Evolutionary conservation across 257 asterid genomes (phyloP), one percentile per base, ranked within the genome.

Genomic region (Nicotiana attenuata): DNA sequence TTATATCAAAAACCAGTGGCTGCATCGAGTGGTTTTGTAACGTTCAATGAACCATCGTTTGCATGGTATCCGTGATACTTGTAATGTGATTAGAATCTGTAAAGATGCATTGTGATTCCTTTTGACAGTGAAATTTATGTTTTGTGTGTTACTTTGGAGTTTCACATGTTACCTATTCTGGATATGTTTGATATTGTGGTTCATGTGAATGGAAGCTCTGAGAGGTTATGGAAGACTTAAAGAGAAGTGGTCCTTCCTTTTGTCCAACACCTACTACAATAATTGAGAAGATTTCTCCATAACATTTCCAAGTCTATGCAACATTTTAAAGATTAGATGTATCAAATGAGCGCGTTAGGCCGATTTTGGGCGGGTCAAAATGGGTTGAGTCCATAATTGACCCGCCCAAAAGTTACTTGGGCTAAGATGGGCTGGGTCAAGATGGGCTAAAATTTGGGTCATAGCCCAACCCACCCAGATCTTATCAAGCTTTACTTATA

Each of bases 1-100:
- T 1, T 22, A 22, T 47, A 22, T 71, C 15, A 13, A 45, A 73
- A 73, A 47, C 38, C 38, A 47, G 38, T 7, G 38, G 61, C 41
- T 73, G 41, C 15, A 47, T 45, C n/a, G 8, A 47, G 5, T 73
- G 0, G 63, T 73, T 47, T 73, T 9, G 14, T 47, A 1, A 73
- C 7, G 61, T 47, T 73, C 78, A 73, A 47, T 24, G 79, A 73
- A 73, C 24, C 45, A 24, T 24, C 35, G 0, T 71, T 71, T 71
- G 35, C 60, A 71, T 71, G 35, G 35, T 71, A 1, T 71, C 79
- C 63, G 79, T 24, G 63, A 73, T 47, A 73, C 16, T 24, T 1
- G 14, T 50, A 24, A 75, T 75, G 79, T 75, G 14, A 75, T 75
- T 75, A 3, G 79, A 75, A 75, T 75, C 20, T 50, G 41, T 50